Conservation (phyloP, 176 grass and related monocot species). For the Cenchrus purpureus region DNA sequence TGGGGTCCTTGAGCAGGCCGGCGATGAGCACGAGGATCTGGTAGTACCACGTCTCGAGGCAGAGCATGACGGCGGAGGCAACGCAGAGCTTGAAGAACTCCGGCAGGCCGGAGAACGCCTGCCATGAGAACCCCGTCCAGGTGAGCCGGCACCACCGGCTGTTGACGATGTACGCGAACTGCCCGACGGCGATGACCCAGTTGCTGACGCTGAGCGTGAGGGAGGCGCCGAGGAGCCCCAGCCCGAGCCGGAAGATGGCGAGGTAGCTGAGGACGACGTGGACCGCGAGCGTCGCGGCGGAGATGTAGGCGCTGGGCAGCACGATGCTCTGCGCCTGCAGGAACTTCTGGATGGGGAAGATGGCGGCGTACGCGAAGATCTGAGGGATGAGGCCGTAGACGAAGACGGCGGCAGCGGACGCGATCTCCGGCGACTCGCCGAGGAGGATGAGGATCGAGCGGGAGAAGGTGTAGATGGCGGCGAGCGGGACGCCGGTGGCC, state of each 20-base stretch:
- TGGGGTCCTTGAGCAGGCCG: conserved; percentile 3
- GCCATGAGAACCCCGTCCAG: conserved; percentile 56
- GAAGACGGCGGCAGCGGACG: conserved; percentile 70
- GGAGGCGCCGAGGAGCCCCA: conserved; percentile 67
- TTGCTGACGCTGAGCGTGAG: conserved; percentile 65
- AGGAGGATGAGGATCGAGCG: conserved; percentile 57
- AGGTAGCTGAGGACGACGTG: conserved; percentile 60
- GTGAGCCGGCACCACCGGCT: conserved; percentile 54
- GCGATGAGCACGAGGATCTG: conserved; percentile 46
- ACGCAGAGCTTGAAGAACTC: conserved; percentile 59
- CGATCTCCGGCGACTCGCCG: conserved; percentile 73
- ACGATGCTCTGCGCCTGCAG: conserved; percentile 90
- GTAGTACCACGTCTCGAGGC: conserved; percentile 66
- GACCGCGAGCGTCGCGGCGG: conserved; percentile 31
- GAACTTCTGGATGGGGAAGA: conserved; percentile 93
- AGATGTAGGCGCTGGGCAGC: conserved; percentile 82
- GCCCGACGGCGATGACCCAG: conserved; percentile 62
- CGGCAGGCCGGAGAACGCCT: conserved; percentile 54
- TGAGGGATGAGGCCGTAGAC: conserved; percentile 89
- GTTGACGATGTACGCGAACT: conserved; percentile 67
- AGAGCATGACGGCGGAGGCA: conserved; percentile 82
- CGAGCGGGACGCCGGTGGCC: neutral
- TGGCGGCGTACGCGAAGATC: conserved; percentile 88
- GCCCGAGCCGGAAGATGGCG: conserved; percentile 41
- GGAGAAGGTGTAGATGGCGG: conserved; percentile 26